These are phyloP conservation scores for Zygosaccharomyces sapae DNA, from an alignment of 1,139 yeast genomes.

Conservation along the genomic window DNA sequence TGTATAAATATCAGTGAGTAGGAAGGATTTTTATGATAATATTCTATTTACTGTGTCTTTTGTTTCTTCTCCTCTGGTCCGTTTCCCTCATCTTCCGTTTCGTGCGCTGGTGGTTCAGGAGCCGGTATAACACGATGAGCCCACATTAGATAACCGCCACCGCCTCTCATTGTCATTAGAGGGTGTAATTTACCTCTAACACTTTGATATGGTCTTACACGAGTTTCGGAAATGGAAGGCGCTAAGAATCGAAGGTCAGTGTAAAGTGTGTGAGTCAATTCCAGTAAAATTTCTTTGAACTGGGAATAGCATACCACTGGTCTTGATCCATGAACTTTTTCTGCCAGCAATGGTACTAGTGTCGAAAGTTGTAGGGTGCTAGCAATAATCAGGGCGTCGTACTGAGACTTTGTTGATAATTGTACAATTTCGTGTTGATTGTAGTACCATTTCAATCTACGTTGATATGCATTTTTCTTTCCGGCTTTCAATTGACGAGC, in stretches of 20 bases:
- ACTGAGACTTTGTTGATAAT: conserved; percentile 47
- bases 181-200: conserved; percentile 95
- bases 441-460: conserved; percentile 45
- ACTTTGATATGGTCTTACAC: conserved; percentile 85
- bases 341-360: conserved; percentile 57
- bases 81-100: conserved; percentile 6
- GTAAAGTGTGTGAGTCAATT: conserved; percentile 62
- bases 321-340: conserved; percentile 76
- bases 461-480: conserved; percentile 62
- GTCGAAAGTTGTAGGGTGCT: conserved; percentile 68
- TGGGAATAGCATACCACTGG: conserved; percentile 81
- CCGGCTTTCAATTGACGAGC: conserved; percentile 53
- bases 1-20: neutral
- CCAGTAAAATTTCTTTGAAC: conserved; percentile 72
- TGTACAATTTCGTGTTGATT: conserved; percentile 53
- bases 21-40: neutral
- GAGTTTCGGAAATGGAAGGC: conserved; percentile 76
- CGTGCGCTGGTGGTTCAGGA: conserved; percentile 44
- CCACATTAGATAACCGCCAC: conserved; percentile 82
- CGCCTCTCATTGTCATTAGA: conserved; percentile 86
- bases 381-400: conserved; percentile 74
- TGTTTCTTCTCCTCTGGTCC: conserved; percentile 12
- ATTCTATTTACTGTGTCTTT: conserved; percentile 5
- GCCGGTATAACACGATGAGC: conserved; percentile 79
- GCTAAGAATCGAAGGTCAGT: conserved; percentile 70